A percentile compares a stretch with the other conserved stretches of the same genome.
These are phyloP conservation scores for Lachancea lanzarotensis DNA, from an alignment of 805 yeast species.

Conservation along the genomic window DNA sequence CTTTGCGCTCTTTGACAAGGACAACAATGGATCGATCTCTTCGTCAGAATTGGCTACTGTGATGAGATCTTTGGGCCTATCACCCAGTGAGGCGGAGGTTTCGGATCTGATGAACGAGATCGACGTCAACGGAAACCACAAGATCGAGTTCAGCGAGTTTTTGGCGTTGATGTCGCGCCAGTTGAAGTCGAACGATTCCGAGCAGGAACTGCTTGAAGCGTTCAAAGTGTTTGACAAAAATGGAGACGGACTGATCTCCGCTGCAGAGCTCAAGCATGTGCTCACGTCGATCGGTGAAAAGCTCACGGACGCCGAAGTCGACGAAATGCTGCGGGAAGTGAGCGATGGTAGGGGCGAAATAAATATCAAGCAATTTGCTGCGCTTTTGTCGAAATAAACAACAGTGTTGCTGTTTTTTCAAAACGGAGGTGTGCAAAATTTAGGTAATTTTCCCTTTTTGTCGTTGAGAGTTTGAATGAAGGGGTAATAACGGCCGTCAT, in stretches of 20 bases:
- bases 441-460: too few relatives aligned
- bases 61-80: constrained; percentile 97
- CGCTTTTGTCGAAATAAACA: constrained; percentile 72
- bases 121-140: constrained; percentile 90
- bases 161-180: constrained; percentile 86
- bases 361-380: constrained; percentile 93
- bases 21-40: constrained; percentile 94
- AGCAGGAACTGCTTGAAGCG: constrained; percentile 95
- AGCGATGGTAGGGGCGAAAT: constrained; percentile 95
- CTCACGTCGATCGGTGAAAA: constrained; percentile 97
- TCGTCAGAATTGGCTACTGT: constrained; percentile 95
- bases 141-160: constrained; percentile 76
- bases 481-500: too few relatives aligned
- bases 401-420: too few relatives aligned
- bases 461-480: too few relatives aligned
- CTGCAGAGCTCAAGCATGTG: constrained; percentile 94
- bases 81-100: constrained; percentile 92
- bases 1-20: constrained; percentile 92
- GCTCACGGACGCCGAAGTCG: constrained; percentile 93
- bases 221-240: constrained; percentile 95
- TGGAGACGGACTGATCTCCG: constrained; percentile 95
- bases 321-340: constrained; percentile 95
- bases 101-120: constrained; percentile 97
- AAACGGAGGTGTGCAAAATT: too few relatives aligned
- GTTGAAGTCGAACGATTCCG: constrained; percentile 93